phyloP scores from a whole-genome alignment of 108 stramenopile species.

The Skeletonema grethae region DNA sequence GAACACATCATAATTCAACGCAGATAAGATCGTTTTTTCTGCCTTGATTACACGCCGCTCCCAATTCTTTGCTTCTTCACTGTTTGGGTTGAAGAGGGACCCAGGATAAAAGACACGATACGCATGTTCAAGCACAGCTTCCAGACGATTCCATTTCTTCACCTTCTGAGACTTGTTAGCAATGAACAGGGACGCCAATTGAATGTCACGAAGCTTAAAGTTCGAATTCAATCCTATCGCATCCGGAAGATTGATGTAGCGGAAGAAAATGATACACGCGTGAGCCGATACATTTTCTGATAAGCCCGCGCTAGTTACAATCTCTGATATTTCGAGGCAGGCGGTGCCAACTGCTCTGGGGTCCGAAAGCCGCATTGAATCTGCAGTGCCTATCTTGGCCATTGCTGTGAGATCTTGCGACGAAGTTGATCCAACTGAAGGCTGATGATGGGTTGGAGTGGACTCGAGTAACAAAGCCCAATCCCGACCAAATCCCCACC shows the following conservation, averaged over 20 bases:
- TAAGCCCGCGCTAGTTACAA: constrained; percentile 49
- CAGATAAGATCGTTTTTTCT: constrained; percentile 59
- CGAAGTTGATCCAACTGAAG: constrained; percentile 15
- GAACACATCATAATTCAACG: constrained; percentile 80
- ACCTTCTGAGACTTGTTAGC: constrained; percentile 87
- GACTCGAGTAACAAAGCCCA: constrained; percentile 66
- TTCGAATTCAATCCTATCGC: constrained; percentile 28
- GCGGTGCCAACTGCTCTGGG: constrained; percentile 51
- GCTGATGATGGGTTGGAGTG: constrained; percentile 1
- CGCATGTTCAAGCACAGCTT: constrained; percentile 67
- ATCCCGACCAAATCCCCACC: constrained; percentile 86
- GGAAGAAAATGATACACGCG: constrained; percentile 77
- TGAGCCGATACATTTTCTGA: constrained; percentile 62
- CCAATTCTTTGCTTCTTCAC: constrained; percentile 73
- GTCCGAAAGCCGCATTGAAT: constrained; percentile 49
- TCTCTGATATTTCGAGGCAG: constrained; percentile 79
- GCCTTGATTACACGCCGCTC: constrained; percentile 75
- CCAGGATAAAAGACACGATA: constrained; percentile 77
- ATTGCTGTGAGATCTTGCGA: constrained; percentile 17
- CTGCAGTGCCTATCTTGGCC: constrained; percentile 20
- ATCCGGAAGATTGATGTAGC: constrained; percentile 58
- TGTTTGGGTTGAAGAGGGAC: constrained; percentile 57
- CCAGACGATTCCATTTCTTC: constrained; percentile 76
- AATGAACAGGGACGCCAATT: constrained; percentile 76
- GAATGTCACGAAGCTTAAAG: constrained; percentile 69